phyloP scores from a whole-genome alignment of 192 early-diverging fungal genomes.

The Lobosporangium transversale region DNA sequence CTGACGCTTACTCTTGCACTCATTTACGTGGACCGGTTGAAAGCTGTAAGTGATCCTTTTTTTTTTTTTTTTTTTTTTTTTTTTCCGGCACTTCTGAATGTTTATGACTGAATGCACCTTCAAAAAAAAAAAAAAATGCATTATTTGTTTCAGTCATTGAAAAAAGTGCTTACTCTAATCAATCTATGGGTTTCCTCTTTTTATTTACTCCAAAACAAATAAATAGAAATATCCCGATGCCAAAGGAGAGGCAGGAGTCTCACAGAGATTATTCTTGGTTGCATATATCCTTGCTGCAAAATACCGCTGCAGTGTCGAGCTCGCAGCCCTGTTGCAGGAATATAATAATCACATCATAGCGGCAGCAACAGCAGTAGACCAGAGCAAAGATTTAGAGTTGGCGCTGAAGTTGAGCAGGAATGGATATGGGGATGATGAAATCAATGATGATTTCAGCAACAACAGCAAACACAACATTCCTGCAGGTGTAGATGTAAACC shows the following conservation, averaged over 20 bases:
- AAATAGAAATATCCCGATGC: conserved; percentile 59
- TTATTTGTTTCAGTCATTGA: too few relatives aligned
- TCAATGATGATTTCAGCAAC: neutral
- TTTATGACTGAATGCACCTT: too few relatives aligned
- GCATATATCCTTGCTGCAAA: conserved; percentile 64
- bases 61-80: neutral
- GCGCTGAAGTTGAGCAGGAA: too few relatives aligned
- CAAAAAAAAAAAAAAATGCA: too few relatives aligned
- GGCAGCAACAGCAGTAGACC: too few relatives aligned
- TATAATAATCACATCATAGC: neutral
- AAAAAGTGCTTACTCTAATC: neutral
- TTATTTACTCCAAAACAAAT: too few relatives aligned
- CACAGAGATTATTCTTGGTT: conserved; percentile 58
- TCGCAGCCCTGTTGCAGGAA: conserved; percentile 20
- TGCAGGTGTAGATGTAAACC: neutral
- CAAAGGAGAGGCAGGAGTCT: conserved; percentile 57
- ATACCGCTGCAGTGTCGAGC: conserved; percentile 48
- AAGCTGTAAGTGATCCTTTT: conserved; percentile 41
- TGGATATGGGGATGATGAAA: neutral
- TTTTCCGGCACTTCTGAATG: neutral
- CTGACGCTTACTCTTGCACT: conserved; percentile 59
- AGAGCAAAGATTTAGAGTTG: too few relatives aligned
- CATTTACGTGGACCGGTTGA: conserved; percentile 60
- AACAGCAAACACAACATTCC: neutral
- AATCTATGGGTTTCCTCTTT: neutral